Evolutionary conservation across 78 protist genomes (phyloP), one percentile per base, ranked within the genome.

Genomic region (Cavenderia fasciculata): DNA sequence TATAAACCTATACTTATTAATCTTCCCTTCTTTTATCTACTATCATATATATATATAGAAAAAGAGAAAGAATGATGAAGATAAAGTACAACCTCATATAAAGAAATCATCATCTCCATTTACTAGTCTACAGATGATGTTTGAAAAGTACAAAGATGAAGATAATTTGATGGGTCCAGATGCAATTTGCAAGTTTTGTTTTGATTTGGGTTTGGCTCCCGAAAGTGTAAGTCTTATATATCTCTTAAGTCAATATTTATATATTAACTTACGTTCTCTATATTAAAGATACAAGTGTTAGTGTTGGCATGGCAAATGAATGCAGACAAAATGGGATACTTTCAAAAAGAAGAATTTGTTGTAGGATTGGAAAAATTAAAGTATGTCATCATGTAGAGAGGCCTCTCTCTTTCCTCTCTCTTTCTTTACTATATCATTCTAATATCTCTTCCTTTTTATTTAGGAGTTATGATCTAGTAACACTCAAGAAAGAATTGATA

Each of bases 221-320:
- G 89, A 65, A 27, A 68, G 78, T 82, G 89, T 82, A 82, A 10
- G 88, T 66, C 21, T 16, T 25, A 25, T n/a, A n/a, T n/a, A n/a
- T n/a, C n/a, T 31, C 36, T 59, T 59, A 4, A 4, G 3, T 33
- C 6, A 6, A 5, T 38, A 7, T 33, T 52, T 12, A 46, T 27
- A 10, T 52, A 54, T n/a, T 73, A 2, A 73, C 38, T 14, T 31
- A 40, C 7, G n/a, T 41, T 25, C n/a, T 23, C n/a, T 73, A 38
- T 51, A 16, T 73, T 76, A 41, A n/a, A 82, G 89, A 66, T 82
- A 27, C 77, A 82, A 21, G 34, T 82, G 21, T 68, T 82, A 44
- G 34, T 82, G 54, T 44, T 82, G 56, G 89, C 89, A n/a, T 82
- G 89, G 89, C 23, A 41, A 41, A 68, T 82, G 69, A 29, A 56